A percentile compares a stretch with the other conserved stretches of the same genome.
Evolutionary conservation across 129 eudicot genomes (phyloP).

Genomic region (Dittrichia graveolens): DNA sequence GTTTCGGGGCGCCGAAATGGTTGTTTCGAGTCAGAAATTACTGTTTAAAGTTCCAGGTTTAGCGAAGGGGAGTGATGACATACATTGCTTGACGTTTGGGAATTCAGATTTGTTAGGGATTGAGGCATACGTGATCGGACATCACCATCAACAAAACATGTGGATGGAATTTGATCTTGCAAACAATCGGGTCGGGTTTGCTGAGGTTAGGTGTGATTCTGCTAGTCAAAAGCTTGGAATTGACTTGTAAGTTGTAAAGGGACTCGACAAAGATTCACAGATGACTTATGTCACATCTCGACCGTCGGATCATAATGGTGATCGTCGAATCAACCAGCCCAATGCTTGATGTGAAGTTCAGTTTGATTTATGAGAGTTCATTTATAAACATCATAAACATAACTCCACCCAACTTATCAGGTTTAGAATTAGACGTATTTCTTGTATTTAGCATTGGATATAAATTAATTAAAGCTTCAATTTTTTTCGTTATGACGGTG

Average conservation of each 20-base stretch:
- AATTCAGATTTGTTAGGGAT: conserved; percentile 81
- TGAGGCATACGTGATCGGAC: conserved; percentile 81
- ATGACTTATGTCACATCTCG: background rate
- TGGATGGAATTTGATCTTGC: conserved; percentile 91
- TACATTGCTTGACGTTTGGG: conserved; percentile 88
- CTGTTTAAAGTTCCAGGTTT: conserved; percentile 57
- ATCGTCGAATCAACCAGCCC: background rate
- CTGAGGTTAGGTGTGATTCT: conserved; percentile 76
- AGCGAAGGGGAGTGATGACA: conserved; percentile 51
- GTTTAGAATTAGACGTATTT: background rate
- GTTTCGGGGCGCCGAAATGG: conserved; percentile 80
- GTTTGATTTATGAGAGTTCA: background rate
- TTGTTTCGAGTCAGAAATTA: conserved; percentile 59
- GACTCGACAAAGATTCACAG: conserved; percentile 7
- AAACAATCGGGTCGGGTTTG: conserved; percentile 72
- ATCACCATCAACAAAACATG: conserved; percentile 84
- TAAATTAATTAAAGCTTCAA: background rate
- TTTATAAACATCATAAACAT: background rate
- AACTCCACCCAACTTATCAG: background rate
- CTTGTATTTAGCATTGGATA: conserved; percentile 3
- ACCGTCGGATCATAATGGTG: conserved; percentile 17
- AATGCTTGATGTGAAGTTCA: background rate
- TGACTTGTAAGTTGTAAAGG: conserved; percentile 20
- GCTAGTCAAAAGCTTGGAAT: conserved; percentile 63
- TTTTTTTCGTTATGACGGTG: background rate